phyloP scores from a whole-genome alignment of 2,329 filamentous ascomycete genomes.

The Cordyceps tenuipes region DNA sequence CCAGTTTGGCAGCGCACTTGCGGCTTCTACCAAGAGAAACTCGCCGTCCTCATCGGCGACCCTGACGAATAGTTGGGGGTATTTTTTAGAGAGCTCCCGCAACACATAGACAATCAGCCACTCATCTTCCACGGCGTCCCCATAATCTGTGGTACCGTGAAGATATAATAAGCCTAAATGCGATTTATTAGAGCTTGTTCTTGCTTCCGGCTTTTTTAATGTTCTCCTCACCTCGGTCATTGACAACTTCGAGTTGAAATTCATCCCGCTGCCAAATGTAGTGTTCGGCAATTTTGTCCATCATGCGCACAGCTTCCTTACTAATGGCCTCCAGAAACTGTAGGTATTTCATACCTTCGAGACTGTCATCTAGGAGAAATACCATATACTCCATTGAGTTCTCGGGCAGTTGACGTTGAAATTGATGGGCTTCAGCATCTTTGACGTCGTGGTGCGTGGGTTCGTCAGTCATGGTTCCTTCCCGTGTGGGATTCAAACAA shows the following conservation, averaged over 20 bases:
- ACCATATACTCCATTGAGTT: conserved; percentile 77
- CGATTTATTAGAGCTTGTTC: conserved; percentile 3
- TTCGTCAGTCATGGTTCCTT: neutral
- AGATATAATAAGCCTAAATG: conserved; percentile 50
- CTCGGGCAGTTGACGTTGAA: conserved; percentile 47
- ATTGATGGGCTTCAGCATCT: neutral
- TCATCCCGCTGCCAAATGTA: conserved; percentile 93
- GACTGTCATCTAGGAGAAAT: conserved; percentile 52
- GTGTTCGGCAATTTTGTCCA: conserved; percentile 58
- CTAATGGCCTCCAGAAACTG: conserved; percentile 63
- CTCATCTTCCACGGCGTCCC: conserved; percentile 93
- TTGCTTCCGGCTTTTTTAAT: neutral
- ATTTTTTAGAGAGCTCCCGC: conserved; percentile 66
- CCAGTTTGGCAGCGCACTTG: conserved; percentile 80
- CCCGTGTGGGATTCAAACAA: neutral
- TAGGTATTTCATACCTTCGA: conserved; percentile 49
- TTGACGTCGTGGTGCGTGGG: neutral
- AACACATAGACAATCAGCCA: conserved; percentile 93
- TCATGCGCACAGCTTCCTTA: conserved; percentile 56
- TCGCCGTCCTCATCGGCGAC: conserved; percentile 87
- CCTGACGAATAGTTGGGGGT: conserved; percentile 70
- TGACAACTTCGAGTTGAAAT: conserved; percentile 63
- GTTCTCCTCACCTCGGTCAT: conserved; percentile 40
- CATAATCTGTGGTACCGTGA: conserved; percentile 73
- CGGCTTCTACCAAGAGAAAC: conserved; percentile 89